phyloP scores from a whole-genome alignment of 352 stramenopile species.

The Blastocystis sp. region DNA sequence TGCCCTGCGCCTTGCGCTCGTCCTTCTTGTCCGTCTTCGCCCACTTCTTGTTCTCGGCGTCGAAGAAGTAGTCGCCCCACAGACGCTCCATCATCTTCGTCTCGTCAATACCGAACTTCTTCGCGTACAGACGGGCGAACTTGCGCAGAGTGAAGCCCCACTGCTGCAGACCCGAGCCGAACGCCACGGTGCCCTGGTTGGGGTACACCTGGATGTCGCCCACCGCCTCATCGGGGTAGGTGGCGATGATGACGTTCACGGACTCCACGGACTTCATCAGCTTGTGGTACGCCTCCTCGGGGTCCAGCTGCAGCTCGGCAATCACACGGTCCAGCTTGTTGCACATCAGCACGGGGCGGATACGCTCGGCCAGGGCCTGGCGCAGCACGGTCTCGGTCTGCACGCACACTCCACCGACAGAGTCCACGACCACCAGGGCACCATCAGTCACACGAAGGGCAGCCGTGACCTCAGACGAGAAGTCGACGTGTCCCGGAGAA shows the following conservation, averaged over 20 bases:
- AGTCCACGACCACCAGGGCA: conserved; percentile 97
- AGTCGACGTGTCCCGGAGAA: conserved; percentile 99
- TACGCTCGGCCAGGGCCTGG: conserved; percentile 93
- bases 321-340: conserved; percentile 99
- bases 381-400: conserved; percentile 98
- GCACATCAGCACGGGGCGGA: conserved; percentile 96
- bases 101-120: conserved; percentile 96
- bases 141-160: conserved; percentile 99
- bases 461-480: conserved; percentile 96
- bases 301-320: conserved; percentile 93
- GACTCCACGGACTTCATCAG: conserved; percentile 96
- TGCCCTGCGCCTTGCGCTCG: no score
- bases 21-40: no score
- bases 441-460: conserved; percentile 97
- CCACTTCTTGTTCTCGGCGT: no score
- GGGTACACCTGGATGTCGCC: conserved; percentile 94
- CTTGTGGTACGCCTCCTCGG: conserved; percentile 97
- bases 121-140: conserved; percentile 94
- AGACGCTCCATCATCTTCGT: conserved; percentile 99
- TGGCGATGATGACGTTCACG: conserved; percentile 98
- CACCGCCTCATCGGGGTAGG: conserved; percentile 90
- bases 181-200: conserved; percentile 93
- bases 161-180: conserved; percentile 96
- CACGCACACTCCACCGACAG: conserved; percentile 96
- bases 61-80: conserved; percentile 95